Evolutionary conservation across 306 rosid genomes (phyloP), one percentile per base, ranked within the genome.

Genomic region (Begonia fuchsioides): DNA sequence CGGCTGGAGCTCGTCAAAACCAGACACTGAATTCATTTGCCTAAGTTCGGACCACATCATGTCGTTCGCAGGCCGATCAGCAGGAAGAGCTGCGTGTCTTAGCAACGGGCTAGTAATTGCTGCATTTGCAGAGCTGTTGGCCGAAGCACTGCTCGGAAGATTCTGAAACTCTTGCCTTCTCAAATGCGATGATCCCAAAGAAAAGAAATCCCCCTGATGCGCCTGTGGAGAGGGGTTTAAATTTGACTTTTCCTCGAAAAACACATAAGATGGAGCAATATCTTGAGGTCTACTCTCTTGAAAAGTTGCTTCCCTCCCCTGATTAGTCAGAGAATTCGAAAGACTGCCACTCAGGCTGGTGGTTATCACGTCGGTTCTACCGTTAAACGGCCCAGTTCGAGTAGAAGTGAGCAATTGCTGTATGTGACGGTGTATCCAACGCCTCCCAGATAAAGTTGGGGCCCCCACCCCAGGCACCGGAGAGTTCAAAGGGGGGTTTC

Each of bases 381-480:
- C 65, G 43, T 68, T 59, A 38, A 70, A 48, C 54, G 67, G 57
- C 48, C 54, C 51, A 73, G 73, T 69, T 60, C 85, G 78, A 62
- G 60, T 82, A 2, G 49, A 54, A 40, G 80, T 67, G 44, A 69
- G 76, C 51, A 82, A 52, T 12, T 81, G 83, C 8, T 82, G 95
- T 66, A 90, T 83, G 14, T 79, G 94, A 13, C 82, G 87, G 56
- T 78, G 92, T 54, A 79, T 68, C 79, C 77, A 40, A 10, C 95
- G 93, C 55, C 98, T 75, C 67, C 79, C 73, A 38, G 80, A 71
- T 51, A 92, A 56, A 47, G 98, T 92, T 10, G 95, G 88, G 18
- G 95, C 95, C 50, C 79, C 93, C 13, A 75, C 72, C 65, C 93
- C 85, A 46, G 87, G 59, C 32, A 67, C 63, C 1, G 84, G 82